Evolutionary conservation across 2,329 filamentous ascomycete genomes (phyloP).

Genomic region (Hymenotorrendiella dingleyae): DNA sequence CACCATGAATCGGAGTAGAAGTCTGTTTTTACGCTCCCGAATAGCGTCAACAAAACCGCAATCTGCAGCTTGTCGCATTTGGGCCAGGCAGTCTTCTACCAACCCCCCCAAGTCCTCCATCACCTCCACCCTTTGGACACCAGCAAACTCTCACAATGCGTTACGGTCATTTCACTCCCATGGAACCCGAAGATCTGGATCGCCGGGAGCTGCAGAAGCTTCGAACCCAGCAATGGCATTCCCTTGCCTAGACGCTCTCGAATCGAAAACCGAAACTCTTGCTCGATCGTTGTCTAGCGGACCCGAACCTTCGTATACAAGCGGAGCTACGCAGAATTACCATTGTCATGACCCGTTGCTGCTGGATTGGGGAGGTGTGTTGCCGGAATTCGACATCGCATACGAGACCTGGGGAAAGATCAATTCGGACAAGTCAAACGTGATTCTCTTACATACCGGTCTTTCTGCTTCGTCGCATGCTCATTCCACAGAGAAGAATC

Average conservation of each 20-base stretch:
- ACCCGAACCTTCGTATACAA: conserved; percentile 90
- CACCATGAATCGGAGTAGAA: conserved; percentile 24
- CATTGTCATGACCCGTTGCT: conserved; percentile 68
- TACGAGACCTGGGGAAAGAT: conserved; percentile 89
- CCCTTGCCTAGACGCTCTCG: conserved; percentile 81
- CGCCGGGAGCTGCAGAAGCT: conserved; percentile 31
- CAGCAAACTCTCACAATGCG: conserved; percentile 11
- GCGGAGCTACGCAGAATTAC: conserved; percentile 75
- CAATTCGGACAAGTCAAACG: conserved; percentile 78
- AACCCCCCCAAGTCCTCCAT: background rate
- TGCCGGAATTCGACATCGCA: conserved; percentile 82
- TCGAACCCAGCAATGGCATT: conserved; percentile 86
- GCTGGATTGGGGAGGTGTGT: conserved; percentile 91
- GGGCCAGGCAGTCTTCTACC: conserved; percentile 15
- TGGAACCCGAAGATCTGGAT: conserved; percentile 11
- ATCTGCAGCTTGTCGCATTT: conserved; percentile 7
- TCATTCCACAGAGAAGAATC: conserved; percentile 80
- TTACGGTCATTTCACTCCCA: conserved; percentile 21
- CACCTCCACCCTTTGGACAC: conserved; percentile 7
- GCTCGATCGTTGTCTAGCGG: conserved; percentile 64
- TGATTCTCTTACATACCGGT: conserved; percentile 86
- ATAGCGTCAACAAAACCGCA: conserved; percentile 14
- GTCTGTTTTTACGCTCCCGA: conserved; percentile 17
- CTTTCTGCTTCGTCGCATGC: conserved; percentile 97
- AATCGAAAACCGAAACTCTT: conserved; percentile 70